Evolutionary conservation across 768 basidiomycete genomes (phyloP), one percentile per base, ranked within the genome.

Genomic region (Floccularia luteovirens): DNA sequence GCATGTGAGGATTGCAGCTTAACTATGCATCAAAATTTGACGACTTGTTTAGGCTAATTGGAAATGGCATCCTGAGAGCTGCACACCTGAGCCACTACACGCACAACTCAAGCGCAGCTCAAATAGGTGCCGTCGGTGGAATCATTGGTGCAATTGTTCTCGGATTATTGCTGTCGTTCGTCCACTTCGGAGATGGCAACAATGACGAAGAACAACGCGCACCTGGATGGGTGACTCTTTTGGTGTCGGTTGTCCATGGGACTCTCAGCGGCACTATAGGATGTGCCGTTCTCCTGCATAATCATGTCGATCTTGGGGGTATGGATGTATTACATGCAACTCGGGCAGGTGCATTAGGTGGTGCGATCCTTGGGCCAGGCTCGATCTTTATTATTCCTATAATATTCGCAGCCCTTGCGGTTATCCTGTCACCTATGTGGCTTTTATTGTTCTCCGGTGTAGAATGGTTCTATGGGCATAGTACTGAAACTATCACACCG

Each of bases 291-390:
- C 44, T 57, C 24, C 30, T 25, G 1, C 39, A 43, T 12, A 36
- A 46, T 17, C 43, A 50, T 23, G 43, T 54, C 22, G 49, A 57
- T 27, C 24, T 52, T 3, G 46, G 41, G 1, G 49, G 47, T 2
- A 50, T 48, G 3, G 56, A 57, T 39, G 38, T 55, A 8, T 37
- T 55, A 0, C 56, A 57, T 27, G 56, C 53, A 2, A 43, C 56
- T 0, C 48, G 54, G 10, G 56, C 56, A 2, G 54, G 52, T 12
- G 52, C 52, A 14, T 30, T 55, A 6, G 54, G 56, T n/a, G 56
- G 52, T n/a, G n/a, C n/a, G n/a, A n/a, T n/a, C n/a, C n/a, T n/a
- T n/a, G 50, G 48, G 5, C 48, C 46, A 3, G 53, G 40, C 8
- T 23, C 32, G n/a, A 43, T 48, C 12, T 13, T 57, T 6, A 21